Evolutionary conservation across 441 rosid species (phyloP), one percentile per base, ranked within the genome.

Genomic region (Croton laevigatus): DNA sequence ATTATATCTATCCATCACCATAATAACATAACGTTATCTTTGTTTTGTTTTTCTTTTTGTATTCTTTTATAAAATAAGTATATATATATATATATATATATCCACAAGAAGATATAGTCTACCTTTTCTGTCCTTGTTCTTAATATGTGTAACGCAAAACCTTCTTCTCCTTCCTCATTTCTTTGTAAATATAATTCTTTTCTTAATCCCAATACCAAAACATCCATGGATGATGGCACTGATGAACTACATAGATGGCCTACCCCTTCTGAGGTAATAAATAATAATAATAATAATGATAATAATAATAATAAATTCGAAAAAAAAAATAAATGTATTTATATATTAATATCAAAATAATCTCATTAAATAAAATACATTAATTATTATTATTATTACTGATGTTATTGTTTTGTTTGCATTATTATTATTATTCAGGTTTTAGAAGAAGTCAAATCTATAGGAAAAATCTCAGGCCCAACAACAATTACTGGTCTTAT

Each of bases 391-490:
- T 68, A 57, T 54, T 69, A 40, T n/a, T 49, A 38, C 9, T 49
- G 42, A 2, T 66, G 70, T 64, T 69, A 37, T 60, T 68, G 7
- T 53, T 59, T 48, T 71, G 69, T 58, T 45, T 72, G 72, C 65
- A 37, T 76, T 75, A 1, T 76, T 27, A 27, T 27, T 27, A 37
- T 76, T 75, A 11, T 76, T 75, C 87, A 95, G 99, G 93, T 84
- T 42, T n/a, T 88, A 40, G 80, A 85, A 66, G 98, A 95, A 86
- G 86, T 91, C 64, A 95, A 89, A 77, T 94, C 91, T 5, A 83
- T 95, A 46, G 94, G 91, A 60, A 91, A 75, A 81, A 95, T 95
- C 79, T 93, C 99, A 10, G 94, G 97, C 9, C 98, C 99, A 6
- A 89, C 91, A 7, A 88, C 89, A 3, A 72, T 90, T 62, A 87